Conservation (phyloP, 257 asterid genomes). For the Przewalskia tangutica region DNA sequence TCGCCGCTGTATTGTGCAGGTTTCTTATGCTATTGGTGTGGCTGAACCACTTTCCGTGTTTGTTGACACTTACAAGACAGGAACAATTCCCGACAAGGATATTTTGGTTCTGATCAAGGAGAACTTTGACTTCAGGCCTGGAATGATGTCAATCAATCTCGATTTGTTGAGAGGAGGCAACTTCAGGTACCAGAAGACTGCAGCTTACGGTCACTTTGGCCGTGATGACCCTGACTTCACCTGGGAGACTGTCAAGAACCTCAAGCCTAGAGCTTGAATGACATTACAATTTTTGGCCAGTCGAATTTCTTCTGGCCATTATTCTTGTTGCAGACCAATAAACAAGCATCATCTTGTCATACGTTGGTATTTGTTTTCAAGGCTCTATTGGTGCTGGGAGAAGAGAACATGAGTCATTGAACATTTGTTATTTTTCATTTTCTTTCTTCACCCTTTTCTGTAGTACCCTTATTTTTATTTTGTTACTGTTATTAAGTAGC, state of each 20-base stretch:
- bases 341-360: constrained; percentile 7
- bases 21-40: constrained; percentile 82
- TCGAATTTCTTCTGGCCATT: background rate
- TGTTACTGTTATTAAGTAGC: background rate
- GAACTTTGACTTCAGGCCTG: constrained; percentile 86
- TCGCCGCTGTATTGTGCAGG: constrained; percentile 78
- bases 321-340: constrained; percentile 19
- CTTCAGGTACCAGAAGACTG: constrained; percentile 80
- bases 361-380: constrained; percentile 4
- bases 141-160: constrained; percentile 82
- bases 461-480: background rate
- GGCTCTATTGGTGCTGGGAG: constrained; percentile 4
- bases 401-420: background rate
- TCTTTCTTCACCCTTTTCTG: background rate
- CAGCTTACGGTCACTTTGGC: constrained; percentile 90
- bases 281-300: background rate
- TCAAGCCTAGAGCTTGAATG: constrained; percentile 78
- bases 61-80: constrained; percentile 76
- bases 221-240: constrained; percentile 81
- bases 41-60: constrained; percentile 88
- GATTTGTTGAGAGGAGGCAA: constrained; percentile 80
- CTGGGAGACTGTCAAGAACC: constrained; percentile 79
- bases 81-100: constrained; percentile 74
- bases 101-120: constrained; percentile 64
- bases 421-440: constrained; percentile 9